Evolutionary conservation across 495 filamentous ascomycete genomes (phyloP), one percentile per base, ranked within the genome.

Genomic region (Penicillium paxilli): DNA sequence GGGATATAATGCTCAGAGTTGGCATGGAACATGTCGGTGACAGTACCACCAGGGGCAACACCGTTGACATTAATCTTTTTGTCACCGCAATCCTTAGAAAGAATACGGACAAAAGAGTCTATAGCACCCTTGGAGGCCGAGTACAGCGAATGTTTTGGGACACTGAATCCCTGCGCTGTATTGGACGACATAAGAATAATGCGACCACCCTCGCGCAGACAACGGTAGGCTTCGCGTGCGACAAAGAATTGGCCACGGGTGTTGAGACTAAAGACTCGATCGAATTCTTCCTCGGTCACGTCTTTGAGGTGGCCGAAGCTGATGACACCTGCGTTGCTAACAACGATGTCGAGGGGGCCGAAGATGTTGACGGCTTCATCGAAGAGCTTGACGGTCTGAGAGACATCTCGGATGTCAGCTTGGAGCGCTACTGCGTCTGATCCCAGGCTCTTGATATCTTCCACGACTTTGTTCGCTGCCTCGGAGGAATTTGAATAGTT

Each of bases 11-110:
- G 81, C 28, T 76, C 72, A 70, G 78, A 83, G 50, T 84, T 82
- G 55, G 71, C 77, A 67, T 86, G 81, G 76, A 83, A 86, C 83
- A 87, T 87, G 68, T 87, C 84, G 50, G 82, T 85, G 75, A 85
- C 82, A 72, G 84, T 84, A 51, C 84, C 84, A 47, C 84, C 84
- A 44, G 84, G 84, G 5, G 84, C 84, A 30, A 87, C 74, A 62
- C 75, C 80, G 67, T 87, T 87, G 75, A 85, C 82, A 14, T 82
- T 86, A 59, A 86, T 82, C 68, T 79, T 79, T 70, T 77, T 79
- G 56, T 51, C 57, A 58, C 75, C 75, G 56, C 59, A 63, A 46
- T 81, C 72, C 44, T 81, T 76, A 57, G 80, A 74, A 65, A 82
- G 79, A 60, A 73, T 73, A 58, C 80, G 73, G 12, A 73, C 71